Conservation (phyloP, 1,284 basidiomycete genomes). For the Malassezia globosa region DNA sequence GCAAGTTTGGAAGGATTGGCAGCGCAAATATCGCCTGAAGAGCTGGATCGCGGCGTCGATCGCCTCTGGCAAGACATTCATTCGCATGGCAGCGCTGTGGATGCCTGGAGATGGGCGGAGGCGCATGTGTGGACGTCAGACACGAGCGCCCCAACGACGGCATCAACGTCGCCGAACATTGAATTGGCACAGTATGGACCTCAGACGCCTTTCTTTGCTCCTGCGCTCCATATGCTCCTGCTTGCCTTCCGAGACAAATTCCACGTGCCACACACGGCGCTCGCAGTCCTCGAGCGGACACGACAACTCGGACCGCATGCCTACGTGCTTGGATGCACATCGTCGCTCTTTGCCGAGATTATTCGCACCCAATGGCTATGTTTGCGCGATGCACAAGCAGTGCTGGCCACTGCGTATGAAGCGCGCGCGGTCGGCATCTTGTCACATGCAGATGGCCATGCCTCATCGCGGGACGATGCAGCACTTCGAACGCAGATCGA, state of each 20-base stretch:
- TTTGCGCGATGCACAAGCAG: slow-evolving; percentile 20
- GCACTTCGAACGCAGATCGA: slow-evolving; percentile 13
- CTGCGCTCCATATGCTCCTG: slow-evolving; percentile 35
- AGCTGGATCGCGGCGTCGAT: slow-evolving; percentile 13
- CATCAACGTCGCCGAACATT: background rate
- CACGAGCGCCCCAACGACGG: no score
- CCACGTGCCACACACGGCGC: slow-evolving; percentile 25
- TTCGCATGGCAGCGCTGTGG: background rate
- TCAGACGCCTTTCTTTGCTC: slow-evolving; percentile 31
- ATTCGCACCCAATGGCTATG: slow-evolving; percentile 33
- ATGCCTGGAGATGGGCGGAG: slow-evolving; percentile 13
- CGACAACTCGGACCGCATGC: slow-evolving; percentile 26
- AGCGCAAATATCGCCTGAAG: slow-evolving; percentile 4
- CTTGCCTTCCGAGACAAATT: slow-evolving; percentile 31
- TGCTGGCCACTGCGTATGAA: slow-evolving; percentile 10
- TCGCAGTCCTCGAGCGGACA: slow-evolving; percentile 21
- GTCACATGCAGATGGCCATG: background rate
- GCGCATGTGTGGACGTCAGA: slow-evolving; percentile 8
- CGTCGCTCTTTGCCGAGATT: slow-evolving; percentile 32
- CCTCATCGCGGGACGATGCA: slow-evolving; percentile 6
- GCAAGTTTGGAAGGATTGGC: slow-evolving; percentile 9
- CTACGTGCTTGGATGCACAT: slow-evolving; percentile 37
- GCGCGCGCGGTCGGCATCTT: slow-evolving; percentile 10
- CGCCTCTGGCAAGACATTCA: slow-evolving; percentile 13
- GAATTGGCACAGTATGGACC: slow-evolving; percentile 17